phyloP scores from a whole-genome alignment of 441 rosid species.

The Populus hybrid region DNA sequence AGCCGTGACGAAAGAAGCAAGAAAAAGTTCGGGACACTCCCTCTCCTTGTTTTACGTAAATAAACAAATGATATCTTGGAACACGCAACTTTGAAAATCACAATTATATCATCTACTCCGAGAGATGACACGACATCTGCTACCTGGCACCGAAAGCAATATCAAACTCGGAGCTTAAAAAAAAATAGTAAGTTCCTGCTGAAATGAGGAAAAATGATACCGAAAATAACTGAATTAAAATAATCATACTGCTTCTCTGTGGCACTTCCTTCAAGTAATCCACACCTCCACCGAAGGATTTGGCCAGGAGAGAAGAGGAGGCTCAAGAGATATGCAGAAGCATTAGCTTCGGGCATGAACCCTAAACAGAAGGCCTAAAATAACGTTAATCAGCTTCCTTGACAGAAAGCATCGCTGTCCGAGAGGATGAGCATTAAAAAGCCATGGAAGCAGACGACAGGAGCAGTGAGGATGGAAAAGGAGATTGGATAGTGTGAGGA shows the following conservation, averaged over 20 bases:
- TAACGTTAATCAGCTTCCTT: background rate
- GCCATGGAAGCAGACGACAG: too few relatives aligned
- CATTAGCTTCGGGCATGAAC: too few relatives aligned
- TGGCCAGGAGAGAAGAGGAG: too few relatives aligned
- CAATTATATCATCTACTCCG: background rate
- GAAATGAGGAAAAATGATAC: too few relatives aligned
- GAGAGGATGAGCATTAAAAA: background rate
- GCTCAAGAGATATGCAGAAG: too few relatives aligned
- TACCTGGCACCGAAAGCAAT: background rate
- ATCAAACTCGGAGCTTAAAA: too few relatives aligned
- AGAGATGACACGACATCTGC: background rate
- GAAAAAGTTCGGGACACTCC: background rate
- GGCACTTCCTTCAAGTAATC: too few relatives aligned
- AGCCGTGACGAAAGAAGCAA: constrained; percentile 5
- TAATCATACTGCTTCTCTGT: too few relatives aligned
- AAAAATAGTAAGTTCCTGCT: too few relatives aligned
- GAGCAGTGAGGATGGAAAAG: background rate
- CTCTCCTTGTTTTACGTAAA: background rate
- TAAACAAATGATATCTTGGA: background rate
- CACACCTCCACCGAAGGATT: too few relatives aligned
- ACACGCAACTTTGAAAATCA: background rate
- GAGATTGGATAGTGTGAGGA: background rate
- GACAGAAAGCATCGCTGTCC: background rate
- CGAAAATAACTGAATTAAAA: too few relatives aligned
- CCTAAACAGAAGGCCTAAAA: too few relatives aligned